These are phyloP conservation scores for Komagataella populi DNA, from an alignment of 805 yeast species.

Conservation along the genomic window DNA sequence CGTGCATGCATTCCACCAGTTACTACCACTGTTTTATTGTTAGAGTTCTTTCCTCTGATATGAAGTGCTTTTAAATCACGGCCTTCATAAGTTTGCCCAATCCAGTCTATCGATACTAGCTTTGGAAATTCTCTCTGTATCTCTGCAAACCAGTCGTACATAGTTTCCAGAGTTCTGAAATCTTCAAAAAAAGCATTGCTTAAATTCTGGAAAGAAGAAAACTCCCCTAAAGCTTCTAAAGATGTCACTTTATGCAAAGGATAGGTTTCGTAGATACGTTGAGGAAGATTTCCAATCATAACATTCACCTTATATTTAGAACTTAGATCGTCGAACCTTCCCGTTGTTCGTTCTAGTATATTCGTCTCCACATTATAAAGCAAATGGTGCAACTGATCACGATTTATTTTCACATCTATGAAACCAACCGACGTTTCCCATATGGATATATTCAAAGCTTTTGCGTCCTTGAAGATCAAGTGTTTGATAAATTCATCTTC, in stretches of 20 bases:
- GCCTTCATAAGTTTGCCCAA: constrained; percentile 71
- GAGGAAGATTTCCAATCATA: constrained; percentile 43
- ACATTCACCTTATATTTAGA: constrained; percentile 18
- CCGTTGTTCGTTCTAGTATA: background rate
- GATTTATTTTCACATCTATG: constrained; percentile 28
- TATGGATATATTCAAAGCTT: constrained; percentile 14
- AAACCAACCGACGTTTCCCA: constrained; percentile 39
- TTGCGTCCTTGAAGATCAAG: constrained; percentile 10
- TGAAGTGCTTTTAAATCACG: constrained; percentile 51
- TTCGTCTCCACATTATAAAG: constrained; percentile 1
- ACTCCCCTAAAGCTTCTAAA: background rate
- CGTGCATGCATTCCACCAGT: constrained; percentile 85
- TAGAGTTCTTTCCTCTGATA: constrained; percentile 12
- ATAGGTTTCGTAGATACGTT: constrained; percentile 39
- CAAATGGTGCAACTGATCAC: constrained; percentile 11
- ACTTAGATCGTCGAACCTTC: background rate
- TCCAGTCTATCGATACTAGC: constrained; percentile 43
- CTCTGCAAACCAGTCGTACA: constrained; percentile 59
- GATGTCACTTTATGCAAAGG: constrained; percentile 17
- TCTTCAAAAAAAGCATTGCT: constrained; percentile 40
- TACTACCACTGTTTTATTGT: constrained; percentile 46
- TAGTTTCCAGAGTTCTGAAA: constrained; percentile 53
- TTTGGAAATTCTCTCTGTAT: constrained; percentile 51
- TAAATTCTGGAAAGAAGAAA: constrained; percentile 1
- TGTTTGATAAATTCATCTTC: constrained; percentile 8